These are phyloP conservation scores for Didymella sp. DNA, from an alignment of 2,329 filamentous ascomycete genomes.

Conservation along the genomic window DNA sequence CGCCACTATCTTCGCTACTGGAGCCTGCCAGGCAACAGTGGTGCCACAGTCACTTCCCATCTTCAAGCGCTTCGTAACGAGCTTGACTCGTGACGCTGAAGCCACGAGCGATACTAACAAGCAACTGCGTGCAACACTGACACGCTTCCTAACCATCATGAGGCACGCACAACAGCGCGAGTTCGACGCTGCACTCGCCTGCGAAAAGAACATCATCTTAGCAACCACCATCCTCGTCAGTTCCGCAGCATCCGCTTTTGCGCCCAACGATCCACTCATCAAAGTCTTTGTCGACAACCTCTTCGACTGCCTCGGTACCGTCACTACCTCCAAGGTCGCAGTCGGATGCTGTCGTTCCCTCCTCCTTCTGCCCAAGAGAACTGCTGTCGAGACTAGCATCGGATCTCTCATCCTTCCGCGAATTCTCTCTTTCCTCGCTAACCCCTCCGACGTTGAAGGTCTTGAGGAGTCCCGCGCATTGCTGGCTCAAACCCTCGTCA, in stretches of 20 bases:
- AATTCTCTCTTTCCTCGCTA: slow-evolving; percentile 76
- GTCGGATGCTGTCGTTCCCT: slow-evolving; percentile 88
- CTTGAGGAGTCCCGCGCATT: slow-evolving; percentile 76
- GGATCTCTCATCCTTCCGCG: slow-evolving; percentile 76
- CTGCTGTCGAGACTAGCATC: slow-evolving; percentile 62
- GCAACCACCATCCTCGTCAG: slow-evolving; percentile 90
- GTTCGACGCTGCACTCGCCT: slow-evolving; percentile 76
- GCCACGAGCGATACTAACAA: slow-evolving; percentile 62
- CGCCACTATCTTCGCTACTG: slow-evolving; percentile 86
- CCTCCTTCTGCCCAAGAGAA: slow-evolving; percentile 67
- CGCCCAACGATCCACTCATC: slow-evolving; percentile 76
- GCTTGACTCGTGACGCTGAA: slow-evolving; percentile 62
- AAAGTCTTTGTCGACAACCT: slow-evolving; percentile 79
- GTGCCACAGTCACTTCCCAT: slow-evolving; percentile 90
- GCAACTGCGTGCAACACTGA: slow-evolving; percentile 82
- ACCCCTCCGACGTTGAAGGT: slow-evolving; percentile 70
- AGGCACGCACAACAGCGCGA: slow-evolving; percentile 78
- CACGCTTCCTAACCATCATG: slow-evolving; percentile 82
- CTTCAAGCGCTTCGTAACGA: slow-evolving; percentile 86
- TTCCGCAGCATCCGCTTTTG: slow-evolving; percentile 74
- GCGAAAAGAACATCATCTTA: slow-evolving; percentile 91
- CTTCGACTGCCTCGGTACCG: slow-evolving; percentile 80
- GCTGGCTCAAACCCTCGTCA: slow-evolving; percentile 75
- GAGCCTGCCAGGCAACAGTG: slow-evolving; percentile 84
- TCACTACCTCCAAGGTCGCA: slow-evolving; percentile 87